Base-by-base conservation (phyloP, 208 protist genomes). In the Wallacemonas sp. region DNA sequence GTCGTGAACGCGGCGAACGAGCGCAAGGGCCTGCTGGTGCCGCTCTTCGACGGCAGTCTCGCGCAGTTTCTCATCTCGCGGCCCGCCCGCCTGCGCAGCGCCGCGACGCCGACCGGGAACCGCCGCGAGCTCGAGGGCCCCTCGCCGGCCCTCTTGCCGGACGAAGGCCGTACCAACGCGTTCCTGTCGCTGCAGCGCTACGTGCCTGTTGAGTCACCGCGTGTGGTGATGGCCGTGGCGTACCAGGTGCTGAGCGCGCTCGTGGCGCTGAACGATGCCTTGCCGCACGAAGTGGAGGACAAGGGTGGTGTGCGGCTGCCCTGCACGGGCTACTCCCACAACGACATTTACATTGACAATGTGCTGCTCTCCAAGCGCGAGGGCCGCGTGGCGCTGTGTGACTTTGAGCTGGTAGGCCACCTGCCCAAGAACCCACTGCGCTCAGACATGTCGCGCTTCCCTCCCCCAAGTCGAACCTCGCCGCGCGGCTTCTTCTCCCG, bases 321-420 rank as follows among this genome's bases (percentile, higher is more conserved):
- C 33, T 86, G 50, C 63, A 63, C 33, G 10, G 89, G 86, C 39
- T 95, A 82, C 69, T 82, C 76, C 1, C 89, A 95, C 74, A 93
- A 95, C 57, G 90, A 95, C 72, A 72, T 95, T 33, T 86, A 93
- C 54, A 70, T 93, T 2, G 87, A 83, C 64, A 95, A 95, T 61
- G 70, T 95, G 2, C 78, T 95, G 29, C 28, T 93, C 25, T 71
- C 66, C 25, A 38, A 59, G 20, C 8, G 59, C 39, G 48, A 65
- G 26, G 86, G 86, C 33, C 50, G 74, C 25, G 76, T 93, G 3
- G 84, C 79, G 0, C 67, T 95, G 22, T 93, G 90, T 67, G 90
- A 95, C 73, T 95, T 95, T 81, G 86, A 95, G 64, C 78, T 95
- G 22, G 87, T 95, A 5, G 63, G 64, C 8, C 78, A 77, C 49